phyloP scores from a whole-genome alignment of 225 moss, liverwort and hornwort species.

The Asterella californica region DNA sequence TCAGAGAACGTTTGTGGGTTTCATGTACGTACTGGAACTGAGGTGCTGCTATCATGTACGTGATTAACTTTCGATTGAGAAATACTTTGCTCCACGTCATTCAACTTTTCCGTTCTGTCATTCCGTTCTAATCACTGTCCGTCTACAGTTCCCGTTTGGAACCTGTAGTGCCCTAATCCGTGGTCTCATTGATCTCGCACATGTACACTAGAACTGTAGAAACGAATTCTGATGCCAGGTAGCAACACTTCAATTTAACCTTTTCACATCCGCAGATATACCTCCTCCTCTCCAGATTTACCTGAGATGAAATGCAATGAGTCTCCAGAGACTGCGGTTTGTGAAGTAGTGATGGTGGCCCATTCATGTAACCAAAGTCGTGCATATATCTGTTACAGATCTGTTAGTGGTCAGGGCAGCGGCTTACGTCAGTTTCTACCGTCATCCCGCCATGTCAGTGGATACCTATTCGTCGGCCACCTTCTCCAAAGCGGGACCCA shows the following conservation, averaged over 20 bases:
- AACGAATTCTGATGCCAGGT: background rate
- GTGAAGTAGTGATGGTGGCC: background rate
- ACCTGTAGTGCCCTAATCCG: background rate
- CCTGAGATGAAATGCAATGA: background rate
- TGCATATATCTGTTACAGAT: slow-evolving; percentile 6
- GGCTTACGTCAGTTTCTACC: background rate
- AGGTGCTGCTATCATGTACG: background rate
- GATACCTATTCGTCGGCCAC: slow-evolving; percentile 3
- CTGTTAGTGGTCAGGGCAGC: slow-evolving; percentile 11
- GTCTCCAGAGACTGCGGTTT: background rate
- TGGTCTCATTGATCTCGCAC: background rate
- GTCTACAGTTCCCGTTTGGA: background rate
- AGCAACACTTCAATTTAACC: background rate
- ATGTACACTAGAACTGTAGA: background rate
- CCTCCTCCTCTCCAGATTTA: background rate
- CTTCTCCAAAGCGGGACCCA: background rate
- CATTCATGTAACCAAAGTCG: background rate
- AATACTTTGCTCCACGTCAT: slow-evolving; percentile 1
- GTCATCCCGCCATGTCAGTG: background rate
- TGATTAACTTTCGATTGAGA: background rate
- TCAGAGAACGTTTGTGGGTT: background rate
- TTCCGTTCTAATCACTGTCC: no score
- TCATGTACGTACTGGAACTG: background rate
- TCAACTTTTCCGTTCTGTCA: no score
- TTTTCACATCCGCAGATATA: background rate